Conservation (phyloP, 2,329 filamentous ascomycete species). For the Alternaria tenuissima region DNA sequence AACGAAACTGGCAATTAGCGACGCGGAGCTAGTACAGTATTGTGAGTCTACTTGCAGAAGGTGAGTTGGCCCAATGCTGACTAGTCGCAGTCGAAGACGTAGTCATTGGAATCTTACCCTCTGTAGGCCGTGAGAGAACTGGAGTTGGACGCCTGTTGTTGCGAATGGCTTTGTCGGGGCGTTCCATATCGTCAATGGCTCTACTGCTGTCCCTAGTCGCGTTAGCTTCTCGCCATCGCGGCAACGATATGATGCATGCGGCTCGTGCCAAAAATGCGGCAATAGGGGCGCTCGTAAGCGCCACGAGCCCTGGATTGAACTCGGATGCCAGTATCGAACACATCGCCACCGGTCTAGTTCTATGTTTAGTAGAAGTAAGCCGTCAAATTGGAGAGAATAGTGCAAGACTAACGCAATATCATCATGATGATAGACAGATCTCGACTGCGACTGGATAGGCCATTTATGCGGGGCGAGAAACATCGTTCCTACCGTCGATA, state of each 20-base stretch:
- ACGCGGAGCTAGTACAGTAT: background rate
- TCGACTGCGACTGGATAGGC: background rate
- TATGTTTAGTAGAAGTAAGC: constrained; percentile 1
- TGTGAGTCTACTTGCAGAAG: background rate
- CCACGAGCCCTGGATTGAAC: background rate
- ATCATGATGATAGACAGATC: background rate
- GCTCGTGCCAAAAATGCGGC: background rate
- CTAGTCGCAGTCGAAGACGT: background rate
- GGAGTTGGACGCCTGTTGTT: background rate
- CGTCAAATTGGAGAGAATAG: accelerated
- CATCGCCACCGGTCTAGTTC: background rate
- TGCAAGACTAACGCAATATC: background rate
- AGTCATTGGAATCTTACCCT: background rate
- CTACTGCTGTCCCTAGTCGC: background rate
- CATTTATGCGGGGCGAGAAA: background rate
- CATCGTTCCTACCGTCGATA: background rate
- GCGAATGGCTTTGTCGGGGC: background rate
- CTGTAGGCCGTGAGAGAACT: background rate
- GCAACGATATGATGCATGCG: background rate
- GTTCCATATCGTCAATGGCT: background rate
- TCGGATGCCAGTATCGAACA: background rate
- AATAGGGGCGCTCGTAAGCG: background rate
- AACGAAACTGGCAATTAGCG: background rate
- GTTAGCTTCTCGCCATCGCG: background rate
- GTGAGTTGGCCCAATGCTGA: background rate